phyloP scores from a whole-genome alignment of 352 stramenopile species.

The Pythium apleroticum region DNA sequence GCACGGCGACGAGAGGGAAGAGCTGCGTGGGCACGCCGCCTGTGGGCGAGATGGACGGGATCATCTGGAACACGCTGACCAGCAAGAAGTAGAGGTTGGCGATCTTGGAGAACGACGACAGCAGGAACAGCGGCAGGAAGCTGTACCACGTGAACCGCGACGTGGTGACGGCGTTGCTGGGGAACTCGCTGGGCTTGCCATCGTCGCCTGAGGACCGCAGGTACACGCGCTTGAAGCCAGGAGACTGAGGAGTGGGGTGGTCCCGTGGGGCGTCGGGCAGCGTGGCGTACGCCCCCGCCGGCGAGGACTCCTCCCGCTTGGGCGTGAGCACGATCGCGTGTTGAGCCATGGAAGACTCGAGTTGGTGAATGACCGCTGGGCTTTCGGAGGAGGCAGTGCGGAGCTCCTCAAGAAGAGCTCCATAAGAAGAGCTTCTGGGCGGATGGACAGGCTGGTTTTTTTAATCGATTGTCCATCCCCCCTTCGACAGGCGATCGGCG shows the following conservation, averaged over 20 bases:
- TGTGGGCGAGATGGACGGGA: constrained; percentile 74
- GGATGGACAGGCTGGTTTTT: not conserved
- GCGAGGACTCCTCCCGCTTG: not conserved
- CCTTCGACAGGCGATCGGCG: not conserved
- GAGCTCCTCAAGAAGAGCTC: not conserved
- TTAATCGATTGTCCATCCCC: not conserved
- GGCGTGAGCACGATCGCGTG: not conserved
- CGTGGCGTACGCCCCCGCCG: not conserved
- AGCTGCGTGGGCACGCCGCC: constrained; percentile 79
- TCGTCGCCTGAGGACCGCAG: not conserved
- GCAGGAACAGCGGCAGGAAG: constrained; percentile 81
- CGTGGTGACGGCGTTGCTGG: constrained; percentile 68
- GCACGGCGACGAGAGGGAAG: constrained; percentile 70
- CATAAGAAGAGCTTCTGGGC: not conserved
- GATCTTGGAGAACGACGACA: constrained; percentile 84
- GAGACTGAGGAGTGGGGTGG: not conserved
- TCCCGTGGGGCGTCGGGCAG: not conserved
- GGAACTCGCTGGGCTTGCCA: not conserved
- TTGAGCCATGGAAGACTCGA: not conserved
- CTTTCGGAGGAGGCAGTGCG: too few species aligned
- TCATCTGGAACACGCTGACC: constrained; percentile 85
- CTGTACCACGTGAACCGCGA: constrained; percentile 87
- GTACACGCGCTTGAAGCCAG: not conserved
- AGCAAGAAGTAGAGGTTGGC: constrained; percentile 87
- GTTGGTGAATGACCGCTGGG: not conserved